Percentiles rank a stretch among this genome's conserved stretches.
These are phyloP conservation scores for Aeminium ludgeri DNA, from an alignment of 495 filamentous ascomycete species.

Conservation along the genomic window DNA sequence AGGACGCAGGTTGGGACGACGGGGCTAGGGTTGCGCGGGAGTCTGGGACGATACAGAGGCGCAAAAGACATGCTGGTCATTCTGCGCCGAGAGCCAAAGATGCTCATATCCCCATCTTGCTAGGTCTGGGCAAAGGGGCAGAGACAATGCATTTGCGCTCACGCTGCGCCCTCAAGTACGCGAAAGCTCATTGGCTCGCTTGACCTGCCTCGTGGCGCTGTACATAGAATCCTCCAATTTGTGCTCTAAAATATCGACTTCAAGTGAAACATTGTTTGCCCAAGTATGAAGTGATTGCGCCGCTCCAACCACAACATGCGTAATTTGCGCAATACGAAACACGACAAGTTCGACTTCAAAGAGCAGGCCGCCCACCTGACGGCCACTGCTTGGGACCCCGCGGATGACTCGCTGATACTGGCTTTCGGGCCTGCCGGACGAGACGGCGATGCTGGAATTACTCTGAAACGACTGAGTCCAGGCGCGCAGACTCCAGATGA, in stretches of 20 bases:
- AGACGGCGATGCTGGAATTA: slow-evolving; percentile 19
- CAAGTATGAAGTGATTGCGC: not conserved
- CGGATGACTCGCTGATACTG: slow-evolving; percentile 20
- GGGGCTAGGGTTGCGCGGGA: no score
- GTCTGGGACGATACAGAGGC: no score
- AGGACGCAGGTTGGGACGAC: no score
- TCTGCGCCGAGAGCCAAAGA: no score
- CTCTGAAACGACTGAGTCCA: slow-evolving; percentile 18
- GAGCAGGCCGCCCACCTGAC: slow-evolving; percentile 6
- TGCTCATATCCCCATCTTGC: no score
- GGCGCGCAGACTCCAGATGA: slow-evolving; percentile 6
- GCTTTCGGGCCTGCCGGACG: slow-evolving; percentile 24
- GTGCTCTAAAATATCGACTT: no score
- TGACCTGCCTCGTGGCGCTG: not conserved
- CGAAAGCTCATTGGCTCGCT: slow-evolving; percentile 5
- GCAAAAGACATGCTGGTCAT: no score
- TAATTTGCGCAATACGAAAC: slow-evolving; percentile 21
- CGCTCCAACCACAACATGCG: slow-evolving; percentile 17
- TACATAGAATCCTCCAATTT: slow-evolving; percentile 1
- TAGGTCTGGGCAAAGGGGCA: no score
- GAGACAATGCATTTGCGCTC: no score
- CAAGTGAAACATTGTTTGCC: no score
- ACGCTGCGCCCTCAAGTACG: no score
- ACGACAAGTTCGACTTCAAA: slow-evolving; percentile 15
- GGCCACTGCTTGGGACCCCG: slow-evolving; percentile 22